phyloP scores from a whole-genome alignment of 2,329 filamentous ascomycete species.

The Penicillium sclerotiorum region DNA sequence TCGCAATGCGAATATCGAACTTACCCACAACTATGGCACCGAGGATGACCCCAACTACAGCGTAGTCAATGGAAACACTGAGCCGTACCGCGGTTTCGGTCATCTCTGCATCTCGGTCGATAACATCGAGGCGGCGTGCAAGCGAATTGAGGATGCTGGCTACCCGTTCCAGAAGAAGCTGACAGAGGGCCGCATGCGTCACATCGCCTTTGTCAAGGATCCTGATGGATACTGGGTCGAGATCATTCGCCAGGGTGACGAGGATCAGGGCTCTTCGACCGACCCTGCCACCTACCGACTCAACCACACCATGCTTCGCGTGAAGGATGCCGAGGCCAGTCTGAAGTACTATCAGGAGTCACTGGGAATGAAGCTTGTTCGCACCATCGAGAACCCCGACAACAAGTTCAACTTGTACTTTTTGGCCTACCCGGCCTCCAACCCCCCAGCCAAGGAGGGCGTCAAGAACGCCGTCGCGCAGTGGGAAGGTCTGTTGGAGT shows the following conservation, averaged over 20 bases:
- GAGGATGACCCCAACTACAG: slow-evolving; percentile 81
- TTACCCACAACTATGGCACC: slow-evolving; percentile 84
- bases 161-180: slow-evolving; percentile 96
- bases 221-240: slow-evolving; percentile 77
- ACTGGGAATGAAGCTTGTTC: slow-evolving; percentile 82
- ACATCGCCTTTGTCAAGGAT: slow-evolving; percentile 89
- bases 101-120: slow-evolving; percentile 84
- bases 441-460: slow-evolving; percentile 54
- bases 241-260: slow-evolving; percentile 67
- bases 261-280: slow-evolving; percentile 71
- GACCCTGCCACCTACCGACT: slow-evolving; percentile 74
- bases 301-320: slow-evolving; percentile 76
- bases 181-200: slow-evolving; percentile 79
- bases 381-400: slow-evolving; percentile 69
- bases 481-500: slow-evolving; percentile 82
- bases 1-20: slow-evolving; percentile 85
- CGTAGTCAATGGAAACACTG: slow-evolving; percentile 85
- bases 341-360: slow-evolving; percentile 82
- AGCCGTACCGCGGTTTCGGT: slow-evolving; percentile 80
- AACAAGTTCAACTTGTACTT: slow-evolving; percentile 91
- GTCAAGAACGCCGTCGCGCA: slow-evolving; percentile 62
- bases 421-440: slow-evolving; percentile 71
- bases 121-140: slow-evolving; percentile 85
- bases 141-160: slow-evolving; percentile 84
- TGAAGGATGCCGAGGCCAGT: slow-evolving; percentile 77